Evolutionary conservation across 2,329 filamentous ascomycete genomes (phyloP), one percentile per base, ranked within the genome.

Genomic region (Scolecobasidium constrictum): DNA sequence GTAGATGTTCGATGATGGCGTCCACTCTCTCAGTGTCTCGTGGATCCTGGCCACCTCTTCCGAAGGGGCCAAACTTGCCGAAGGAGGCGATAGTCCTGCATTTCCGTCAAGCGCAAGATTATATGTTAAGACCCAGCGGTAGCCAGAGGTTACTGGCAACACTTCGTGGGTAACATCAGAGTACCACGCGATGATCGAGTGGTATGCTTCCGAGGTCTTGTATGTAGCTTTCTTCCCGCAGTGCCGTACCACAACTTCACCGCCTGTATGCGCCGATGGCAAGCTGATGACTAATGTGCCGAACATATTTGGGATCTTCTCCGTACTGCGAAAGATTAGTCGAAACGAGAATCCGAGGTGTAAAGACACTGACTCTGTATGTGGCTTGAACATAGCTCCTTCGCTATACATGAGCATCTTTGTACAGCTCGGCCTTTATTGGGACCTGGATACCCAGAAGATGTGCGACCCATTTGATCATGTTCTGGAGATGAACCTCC

Each of bases 121-220:
- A 54, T 73, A 78, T 0, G 65, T 71, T 9, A 77, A 48, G 7
- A 72, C 69, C 43, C 68, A 62, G 3, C 70, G 67, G 49, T 68
- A 65, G 3, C 73, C 40, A 22, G 31, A 23, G 4, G 17, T 23
- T 16, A 43, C n/a, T 17, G 40, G 31, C 17, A 4, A 11, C 9
- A 43, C 28, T 51, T 76, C 65, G 48, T 75, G 69, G 1, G 57
- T 59, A 1, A 75, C 69, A 43, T 76, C 70, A 0, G 69, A 66
- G 51, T 72, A 76, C 73, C 65, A 68, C 18, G 46, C 43, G n/a
- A 46, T 23, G 5, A 37, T 37, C 2, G 46, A 38, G 15, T 50
- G 22, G 16, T 46, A 40, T 13, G 47, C 54, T 44, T 43, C 49
- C 42, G 64, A 65, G 4, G 60, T 57, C 9, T 63, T 50, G 40